These are phyloP conservation scores for Pseudohalonectria lignicola DNA, from an alignment of 2,329 filamentous ascomycete species.

Conservation along the genomic window DNA sequence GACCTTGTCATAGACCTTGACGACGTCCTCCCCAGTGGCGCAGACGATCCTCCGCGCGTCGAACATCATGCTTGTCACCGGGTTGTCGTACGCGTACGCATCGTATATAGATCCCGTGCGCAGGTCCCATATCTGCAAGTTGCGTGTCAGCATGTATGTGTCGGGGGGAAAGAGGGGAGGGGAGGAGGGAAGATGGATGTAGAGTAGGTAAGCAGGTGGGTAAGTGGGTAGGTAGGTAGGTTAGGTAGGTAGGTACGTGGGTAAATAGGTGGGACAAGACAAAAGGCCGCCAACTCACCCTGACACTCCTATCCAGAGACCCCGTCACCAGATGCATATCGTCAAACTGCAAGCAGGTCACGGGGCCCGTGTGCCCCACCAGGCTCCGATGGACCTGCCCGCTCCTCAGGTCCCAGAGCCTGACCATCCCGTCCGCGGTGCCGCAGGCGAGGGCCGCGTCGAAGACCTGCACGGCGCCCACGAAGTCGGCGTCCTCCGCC, in stretches of 20 bases:
- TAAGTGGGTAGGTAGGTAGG: no score
- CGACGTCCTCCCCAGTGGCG: slow-evolving; percentile 83
- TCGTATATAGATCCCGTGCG: slow-evolving; percentile 92
- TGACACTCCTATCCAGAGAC: slow-evolving; percentile 82
- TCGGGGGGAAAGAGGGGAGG: no score
- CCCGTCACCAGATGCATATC: slow-evolving; percentile 91
- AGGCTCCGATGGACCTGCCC: slow-evolving; percentile 95
- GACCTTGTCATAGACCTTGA: slow-evolving; percentile 97
- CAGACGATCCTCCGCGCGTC: slow-evolving; percentile 81
- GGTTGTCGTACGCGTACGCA: slow-evolving; percentile 87
- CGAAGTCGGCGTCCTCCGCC: slow-evolving; percentile 81
- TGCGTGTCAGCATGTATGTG: slow-evolving; percentile 13
- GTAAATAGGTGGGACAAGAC: no score
- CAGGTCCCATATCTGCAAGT: slow-evolving; percentile 95
- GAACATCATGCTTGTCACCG: slow-evolving; percentile 96
- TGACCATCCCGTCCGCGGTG: slow-evolving; percentile 93
- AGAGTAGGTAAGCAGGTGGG: no score
- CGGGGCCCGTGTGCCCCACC: slow-evolving; percentile 88
- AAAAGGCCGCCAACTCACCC: slow-evolving; percentile 57
- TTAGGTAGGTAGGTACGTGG: no score
- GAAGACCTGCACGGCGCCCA: slow-evolving; percentile 90
- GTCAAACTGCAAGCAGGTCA: slow-evolving; percentile 92
- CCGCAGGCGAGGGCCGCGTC: slow-evolving; percentile 92
- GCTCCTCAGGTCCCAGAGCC: slow-evolving; percentile 91
- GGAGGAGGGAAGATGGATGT: no score